Conservation (phyloP, 2,329 filamentous ascomycete genomes). For the Coniochaeta ligniaria region DNA sequence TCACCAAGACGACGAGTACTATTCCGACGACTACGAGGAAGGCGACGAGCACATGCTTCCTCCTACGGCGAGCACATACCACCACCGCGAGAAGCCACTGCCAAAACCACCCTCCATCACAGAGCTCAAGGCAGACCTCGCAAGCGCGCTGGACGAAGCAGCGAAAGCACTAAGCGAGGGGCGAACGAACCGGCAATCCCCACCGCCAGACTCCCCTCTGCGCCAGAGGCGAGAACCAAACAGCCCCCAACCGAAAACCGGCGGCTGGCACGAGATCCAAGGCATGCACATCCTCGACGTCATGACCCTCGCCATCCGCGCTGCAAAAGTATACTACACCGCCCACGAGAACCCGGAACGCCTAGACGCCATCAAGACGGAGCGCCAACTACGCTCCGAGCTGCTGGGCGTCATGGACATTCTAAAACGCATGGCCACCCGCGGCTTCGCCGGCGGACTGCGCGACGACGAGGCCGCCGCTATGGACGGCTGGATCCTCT, state of each 20-base stretch:
- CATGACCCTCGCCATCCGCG: slow-evolving; percentile 89
- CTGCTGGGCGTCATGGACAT: slow-evolving; percentile 83
- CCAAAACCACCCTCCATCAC: slow-evolving; percentile 77
- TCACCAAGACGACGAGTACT: slow-evolving; percentile 28
- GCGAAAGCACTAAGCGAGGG: slow-evolving; percentile 59
- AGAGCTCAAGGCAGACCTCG: slow-evolving; percentile 63
- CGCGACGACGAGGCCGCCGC: slow-evolving; percentile 68
- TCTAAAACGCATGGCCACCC: slow-evolving; percentile 81
- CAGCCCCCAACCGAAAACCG: slow-evolving; percentile 30
- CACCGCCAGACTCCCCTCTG: slow-evolving; percentile 5
- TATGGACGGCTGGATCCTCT: slow-evolving; percentile 72
- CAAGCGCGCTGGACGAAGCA: slow-evolving; percentile 63
- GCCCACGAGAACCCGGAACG: slow-evolving; percentile 81
- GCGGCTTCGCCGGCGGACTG: slow-evolving; percentile 79
- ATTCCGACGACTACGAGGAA: slow-evolving; percentile 53
- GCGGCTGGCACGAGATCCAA: slow-evolving; percentile 76
- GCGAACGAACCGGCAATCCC: slow-evolving; percentile 14
- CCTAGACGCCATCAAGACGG: slow-evolving; percentile 78
- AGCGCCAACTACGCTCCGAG: slow-evolving; percentile 78
- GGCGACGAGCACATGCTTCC: slow-evolving; percentile 76
- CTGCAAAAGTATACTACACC: slow-evolving; percentile 94
- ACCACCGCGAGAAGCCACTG: slow-evolving; percentile 72
- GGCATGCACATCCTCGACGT: slow-evolving; percentile 89
- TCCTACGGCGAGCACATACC: slow-evolving; percentile 96
- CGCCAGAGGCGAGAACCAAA: slow-evolving; percentile 14